These are phyloP conservation scores for Nicotiana paniculata DNA, from an alignment of 257 asterid species.

Conservation along the genomic window DNA sequence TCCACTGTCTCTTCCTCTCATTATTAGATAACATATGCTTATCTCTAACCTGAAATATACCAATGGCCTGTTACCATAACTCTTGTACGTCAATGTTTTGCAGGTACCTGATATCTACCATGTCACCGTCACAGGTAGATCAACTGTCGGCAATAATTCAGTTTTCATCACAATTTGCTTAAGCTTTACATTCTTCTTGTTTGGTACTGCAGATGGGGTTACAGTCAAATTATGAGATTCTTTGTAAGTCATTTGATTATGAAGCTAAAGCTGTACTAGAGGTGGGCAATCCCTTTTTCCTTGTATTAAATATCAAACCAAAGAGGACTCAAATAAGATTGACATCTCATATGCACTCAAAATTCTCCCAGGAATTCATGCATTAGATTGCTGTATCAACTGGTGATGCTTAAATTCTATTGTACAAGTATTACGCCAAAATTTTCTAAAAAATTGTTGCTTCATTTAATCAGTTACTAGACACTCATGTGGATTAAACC, in stretches of 20 bases:
- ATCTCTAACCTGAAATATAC: background rate
- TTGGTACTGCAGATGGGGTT: conserved; percentile 43
- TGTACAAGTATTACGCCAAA: background rate
- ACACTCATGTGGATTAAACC: background rate
- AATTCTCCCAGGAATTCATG: background rate
- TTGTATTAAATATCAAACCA: background rate
- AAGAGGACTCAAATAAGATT: background rate
- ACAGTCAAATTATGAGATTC: conserved; percentile 68
- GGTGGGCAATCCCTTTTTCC: conserved; percentile 20
- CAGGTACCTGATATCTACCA: conserved; percentile 69
- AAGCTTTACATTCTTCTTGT: background rate
- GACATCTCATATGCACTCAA: background rate
- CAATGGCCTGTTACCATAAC: background rate
- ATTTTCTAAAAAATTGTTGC: background rate
- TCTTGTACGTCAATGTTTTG: conserved; percentile 17
- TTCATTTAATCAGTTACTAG: background rate
- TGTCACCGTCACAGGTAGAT: conserved; percentile 79
- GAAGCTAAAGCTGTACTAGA: conserved; percentile 51
- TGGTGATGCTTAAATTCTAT: background rate
- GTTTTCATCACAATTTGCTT: background rate
- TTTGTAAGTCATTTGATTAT: conserved; percentile 52
- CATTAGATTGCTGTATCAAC: background rate
- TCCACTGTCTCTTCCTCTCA: background rate
- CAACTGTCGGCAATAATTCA: background rate
- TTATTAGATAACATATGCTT: background rate